Evolutionary conservation across 2,329 filamentous ascomycete genomes (phyloP), one percentile per base, ranked within the genome.

Genomic region (Pseudocercospora macadamiae): DNA sequence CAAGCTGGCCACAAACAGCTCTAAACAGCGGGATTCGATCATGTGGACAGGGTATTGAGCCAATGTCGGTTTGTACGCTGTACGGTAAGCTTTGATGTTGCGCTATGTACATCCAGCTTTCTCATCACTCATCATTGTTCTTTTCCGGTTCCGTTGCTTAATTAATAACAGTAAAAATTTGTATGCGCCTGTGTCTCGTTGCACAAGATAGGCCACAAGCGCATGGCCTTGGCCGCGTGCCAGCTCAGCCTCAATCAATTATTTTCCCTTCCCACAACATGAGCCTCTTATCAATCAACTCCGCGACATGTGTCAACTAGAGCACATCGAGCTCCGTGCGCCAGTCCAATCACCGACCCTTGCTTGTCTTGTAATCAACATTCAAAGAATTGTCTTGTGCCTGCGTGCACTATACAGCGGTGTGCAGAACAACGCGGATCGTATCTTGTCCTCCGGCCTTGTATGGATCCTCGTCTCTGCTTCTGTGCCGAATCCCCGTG

Each of bases 121-220:
- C 23, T 26, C 42, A 47, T 47, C n/a, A 26, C 12, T 26, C 42
- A 21, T 47, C n/a, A 26, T 26, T 21, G 19, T 23, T 28, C 19
- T 47, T 47, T 47, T 47, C 42, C 42, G 23, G 23, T 14, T 14
- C 42, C 9, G 42, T 47, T 23, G 21, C 21, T 47, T 14, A 6
- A 47, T 26, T 14, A 47, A 47, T 21, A 7, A n/a, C n/a, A n/a
- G n/a, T n/a, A n/a, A n/a, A n/a, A n/a, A n/a, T n/a, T n/a, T 3
- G n/a, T 26, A 6, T 14, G 42, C 19, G 21, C 21, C 42, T 10
- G 48, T 36, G 28, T 51, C 28, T 34, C 48, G 48, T 36, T 18
- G 28, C 48, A 51, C 47, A 51, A 51, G 47, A 51, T 51, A 51
- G 47, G 47, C 47, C 28, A 32, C 28, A 19, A 21, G 37, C 37